A percentile compares a stretch with the other conserved stretches of the same genome.
These are phyloP conservation scores for Scutellaria baicalensis DNA, from an alignment of 257 asterid genomes.

Conservation along the genomic window DNA sequence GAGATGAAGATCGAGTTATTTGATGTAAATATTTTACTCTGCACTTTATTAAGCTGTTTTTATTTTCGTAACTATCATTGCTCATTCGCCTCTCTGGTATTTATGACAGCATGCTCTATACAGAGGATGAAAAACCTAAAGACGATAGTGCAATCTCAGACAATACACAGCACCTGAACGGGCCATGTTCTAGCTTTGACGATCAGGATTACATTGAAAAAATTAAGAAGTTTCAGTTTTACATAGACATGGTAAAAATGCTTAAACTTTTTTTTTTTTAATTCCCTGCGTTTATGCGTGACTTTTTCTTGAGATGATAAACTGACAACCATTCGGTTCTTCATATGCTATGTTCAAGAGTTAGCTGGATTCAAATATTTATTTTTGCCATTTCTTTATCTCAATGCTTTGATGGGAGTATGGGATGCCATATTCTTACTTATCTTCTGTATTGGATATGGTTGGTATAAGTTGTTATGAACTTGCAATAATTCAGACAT, in stretches of 20 bases:
- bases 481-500: neutral
- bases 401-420: neutral
- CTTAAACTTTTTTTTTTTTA: neutral
- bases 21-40: neutral
- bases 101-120: conserved; percentile 18
- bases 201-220: conserved; percentile 22
- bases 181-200: conserved; percentile 5
- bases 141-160: conserved; percentile 3
- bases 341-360: neutral
- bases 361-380: neutral
- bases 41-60: neutral
- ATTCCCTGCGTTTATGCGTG: neutral
- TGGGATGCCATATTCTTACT: neutral
- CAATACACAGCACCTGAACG: neutral
- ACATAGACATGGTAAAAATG: conserved; percentile 26
- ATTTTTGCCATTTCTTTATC: neutral
- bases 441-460: neutral
- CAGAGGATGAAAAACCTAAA: conserved; percentile 3
- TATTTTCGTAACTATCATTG: neutral
- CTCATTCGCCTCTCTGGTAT: neutral
- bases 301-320: neutral
- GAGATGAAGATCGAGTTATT: neutral
- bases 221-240: conserved; percentile 21
- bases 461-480: neutral
- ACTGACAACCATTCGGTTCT: neutral